Base-by-base conservation (phyloP, 2,329 filamentous ascomycete species). In the Coniella lustricola region DNA sequence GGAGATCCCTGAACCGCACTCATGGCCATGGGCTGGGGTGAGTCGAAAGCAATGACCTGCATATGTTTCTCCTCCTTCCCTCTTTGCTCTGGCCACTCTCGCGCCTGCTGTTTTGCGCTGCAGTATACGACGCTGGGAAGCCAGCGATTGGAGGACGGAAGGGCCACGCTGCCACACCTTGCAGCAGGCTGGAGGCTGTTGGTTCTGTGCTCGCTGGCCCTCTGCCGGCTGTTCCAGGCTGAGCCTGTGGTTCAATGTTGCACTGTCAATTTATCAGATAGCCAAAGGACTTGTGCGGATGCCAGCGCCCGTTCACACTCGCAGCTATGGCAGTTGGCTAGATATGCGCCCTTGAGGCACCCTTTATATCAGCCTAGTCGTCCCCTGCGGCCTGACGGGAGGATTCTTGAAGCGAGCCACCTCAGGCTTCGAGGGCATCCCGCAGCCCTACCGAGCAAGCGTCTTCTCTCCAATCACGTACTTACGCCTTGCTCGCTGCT, bases 81-180 rank as follows among this genome's bases (percentile, higher is more conserved):
- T 29, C 25, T 29, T 29, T 10, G 25, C 44, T 54, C 53, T 31
- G 4, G 53, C 55, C 56, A 52, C 54, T 50, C 39, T 45, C 20
- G 43, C 40, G 20, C 41, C 13, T 29, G 25, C 18, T n/a, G n/a
- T 25, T 45, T 49, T 37, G 49, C 49, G 45, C 46, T 33, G 41
- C n/a, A 32, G 12, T 44, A 39, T 4, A 21, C 29, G 10, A 14
- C n/a, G 12, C 20, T 44, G 44, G 44, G 44, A 44, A 38, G 12
- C 25, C 34, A n/a, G 34, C 49, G 33, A 51, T 51, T 51, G 49
- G 49, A 35, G 17, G 41, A 35, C 8, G 13, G 7, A 7, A 18
- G n/a, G 40, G 4, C 3, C n/a, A 22, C 31, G 40, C 46, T 48
- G 7, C 38, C 45, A 48, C 45, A 36, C 46, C 32, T 16, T 22